Evolutionary conservation across 1,139 yeast species (phyloP), one percentile per base, ranked within the genome.

Genomic region (Zhuliangozyma blackwelliae): DNA sequence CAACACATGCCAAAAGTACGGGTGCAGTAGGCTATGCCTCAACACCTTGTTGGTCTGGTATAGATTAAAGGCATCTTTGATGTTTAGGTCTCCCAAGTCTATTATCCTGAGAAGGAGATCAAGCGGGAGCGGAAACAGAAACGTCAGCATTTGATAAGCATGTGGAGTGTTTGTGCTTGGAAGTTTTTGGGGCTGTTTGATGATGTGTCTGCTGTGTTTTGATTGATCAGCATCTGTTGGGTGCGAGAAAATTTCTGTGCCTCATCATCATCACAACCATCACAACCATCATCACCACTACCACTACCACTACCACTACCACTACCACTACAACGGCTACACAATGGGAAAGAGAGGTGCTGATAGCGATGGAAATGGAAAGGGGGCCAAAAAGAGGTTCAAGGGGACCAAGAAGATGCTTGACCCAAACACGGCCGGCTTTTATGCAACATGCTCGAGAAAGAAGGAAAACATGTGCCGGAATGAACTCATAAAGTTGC

Each of bases 401-500:
- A 75, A 71, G 48, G 54, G 63, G 23, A 59, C 68, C 5, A 79
- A 79, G 3, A 40, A 33, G 12, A 64, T 77, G 40, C 55, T 80
- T 19, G 96, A 88, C 51, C 95, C 96, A 0, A 80, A 80, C 35
- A 83, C 95, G 44, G 65, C 82, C 32, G 96, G 97, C 1, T 68
- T 87, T 2, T 92, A 82, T 60, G 96, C 89, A 19, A 86, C 96
- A 0, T 87, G 97, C 58, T 73, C 77, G 35, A 70, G 96, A 49
- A 83, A 86, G 31, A 78, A 82, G 46, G 96, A 90, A 59, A 71
- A 74, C 40, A 78, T 75, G 39, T 85, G 96, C 49, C 75, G 82
- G 16, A 77, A 78, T 41, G 97, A 90, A 57, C 64, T 90, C 50
- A 70, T 77, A 49, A 63, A 72, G 38, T 60, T 89, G 27, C 74